phyloP scores from a whole-genome alignment of 768 basidiomycete species.

The Boletus insuetus region DNA sequence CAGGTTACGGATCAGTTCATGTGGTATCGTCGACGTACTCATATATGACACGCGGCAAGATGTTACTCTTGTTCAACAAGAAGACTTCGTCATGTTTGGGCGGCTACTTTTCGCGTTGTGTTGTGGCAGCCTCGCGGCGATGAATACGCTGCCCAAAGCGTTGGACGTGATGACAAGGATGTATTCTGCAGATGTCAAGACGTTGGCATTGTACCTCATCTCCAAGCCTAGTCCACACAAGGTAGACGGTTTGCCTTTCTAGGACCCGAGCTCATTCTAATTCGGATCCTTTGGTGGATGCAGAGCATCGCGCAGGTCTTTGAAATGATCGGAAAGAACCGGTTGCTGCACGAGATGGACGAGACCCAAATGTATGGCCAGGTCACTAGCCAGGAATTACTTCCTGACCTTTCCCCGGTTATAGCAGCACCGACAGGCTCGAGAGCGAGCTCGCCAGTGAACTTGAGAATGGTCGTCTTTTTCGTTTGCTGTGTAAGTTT shows the following conservation, averaged over 20 bases:
- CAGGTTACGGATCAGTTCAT: constrained; percentile 83
- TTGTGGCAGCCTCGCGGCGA: constrained; percentile 60
- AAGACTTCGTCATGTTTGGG: constrained; percentile 86
- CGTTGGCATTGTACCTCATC: constrained; percentile 71
- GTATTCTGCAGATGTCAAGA: constrained; percentile 84
- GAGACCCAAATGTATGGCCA: constrained; percentile 66
- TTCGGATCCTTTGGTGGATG: background rate
- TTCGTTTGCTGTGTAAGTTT: constrained; percentile 87
- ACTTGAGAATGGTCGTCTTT: constrained; percentile 90
- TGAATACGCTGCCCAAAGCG: constrained; percentile 63
- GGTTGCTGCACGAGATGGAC: constrained; percentile 74
- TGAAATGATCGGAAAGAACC: constrained; percentile 69
- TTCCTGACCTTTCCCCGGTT: background rate
- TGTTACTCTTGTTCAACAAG: constrained; percentile 65
- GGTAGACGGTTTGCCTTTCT: constrained; percentile 34
- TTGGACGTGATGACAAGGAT: constrained; percentile 68
- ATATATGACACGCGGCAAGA: constrained; percentile 70
- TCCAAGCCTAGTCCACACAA: constrained; percentile 68
- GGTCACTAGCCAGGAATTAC: background rate
- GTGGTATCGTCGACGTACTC: constrained; percentile 84
- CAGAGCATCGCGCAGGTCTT: constrained; percentile 79
- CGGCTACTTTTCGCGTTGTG: constrained; percentile 78
- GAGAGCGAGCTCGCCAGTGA: constrained; percentile 85
- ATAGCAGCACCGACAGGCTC: constrained; percentile 74
- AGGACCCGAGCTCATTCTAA: background rate